phyloP scores from a whole-genome alignment of 2,329 filamentous ascomycete species.

The Zymoseptoria passerinii region DNA sequence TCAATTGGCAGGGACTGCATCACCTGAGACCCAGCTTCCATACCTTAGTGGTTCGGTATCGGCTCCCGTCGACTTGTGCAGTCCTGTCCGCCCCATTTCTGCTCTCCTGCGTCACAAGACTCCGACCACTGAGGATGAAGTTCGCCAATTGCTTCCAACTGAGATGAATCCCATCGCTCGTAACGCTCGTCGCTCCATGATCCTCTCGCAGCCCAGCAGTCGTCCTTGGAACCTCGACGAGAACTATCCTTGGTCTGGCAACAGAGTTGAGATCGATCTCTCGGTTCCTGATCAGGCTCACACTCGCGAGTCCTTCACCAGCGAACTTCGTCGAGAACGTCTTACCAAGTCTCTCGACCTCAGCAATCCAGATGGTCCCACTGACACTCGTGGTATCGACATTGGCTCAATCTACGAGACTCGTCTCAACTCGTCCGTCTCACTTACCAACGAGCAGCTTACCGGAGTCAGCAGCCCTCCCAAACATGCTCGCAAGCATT shows the following conservation, averaged over 20 bases:
- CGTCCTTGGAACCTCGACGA: conserved; percentile 42
- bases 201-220: conserved; percentile 30
- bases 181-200: conserved; percentile 25
- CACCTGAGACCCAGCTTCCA: conserved; percentile 18
- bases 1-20: conserved; percentile 16
- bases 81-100: conserved; percentile 21
- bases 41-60: conserved; percentile 28
- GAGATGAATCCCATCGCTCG: conserved; percentile 29
- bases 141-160: conserved; percentile 23
- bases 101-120: conserved; percentile 24
- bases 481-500: conserved; percentile 23
- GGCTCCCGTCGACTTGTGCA: conserved; percentile 23
- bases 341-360: conserved; percentile 23
- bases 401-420: conserved; percentile 25
- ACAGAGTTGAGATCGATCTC: conserved; percentile 34
- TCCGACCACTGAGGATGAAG: conserved; percentile 27
- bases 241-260: conserved; percentile 40
- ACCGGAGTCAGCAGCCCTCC: conserved; percentile 22
- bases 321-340: conserved; percentile 22
- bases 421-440: conserved; percentile 19
- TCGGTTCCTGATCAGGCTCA: conserved; percentile 28
- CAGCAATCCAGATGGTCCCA: conserved; percentile 12
- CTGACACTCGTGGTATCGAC: conserved; percentile 23
- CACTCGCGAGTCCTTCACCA: conserved; percentile 23
- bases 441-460: conserved; percentile 26